Percentiles rank a stretch among this genome's conserved stretches.
These are phyloP conservation scores for Botrytis fragariae DNA, from an alignment of 2,329 filamentous ascomycete species.

Conservation along the genomic window DNA sequence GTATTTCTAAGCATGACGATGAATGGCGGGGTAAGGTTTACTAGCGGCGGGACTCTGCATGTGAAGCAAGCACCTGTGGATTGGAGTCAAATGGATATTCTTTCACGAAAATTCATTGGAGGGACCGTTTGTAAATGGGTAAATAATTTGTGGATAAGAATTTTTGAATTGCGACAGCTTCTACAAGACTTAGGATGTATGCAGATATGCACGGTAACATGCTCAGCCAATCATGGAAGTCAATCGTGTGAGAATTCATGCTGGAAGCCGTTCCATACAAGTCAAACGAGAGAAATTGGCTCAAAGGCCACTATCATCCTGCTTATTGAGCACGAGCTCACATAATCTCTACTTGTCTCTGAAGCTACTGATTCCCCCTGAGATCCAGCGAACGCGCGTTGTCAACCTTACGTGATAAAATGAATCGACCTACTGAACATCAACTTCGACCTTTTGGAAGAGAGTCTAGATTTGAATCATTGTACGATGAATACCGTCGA, in stretches of 20 bases:
- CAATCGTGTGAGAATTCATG: slow-evolving; percentile 7
- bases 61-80: not conserved
- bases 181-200: not conserved
- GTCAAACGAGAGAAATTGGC: not conserved
- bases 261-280: not conserved
- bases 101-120: slow-evolving; percentile 10
- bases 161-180: not conserved
- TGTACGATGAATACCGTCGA: slow-evolving; percentile 12
- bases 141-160: not conserved
- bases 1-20: slow-evolving; percentile 20
- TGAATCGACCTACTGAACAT: slow-evolving; percentile 17
- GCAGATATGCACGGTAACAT: not conserved
- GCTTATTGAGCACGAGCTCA: not conserved
- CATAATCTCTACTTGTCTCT: not conserved
- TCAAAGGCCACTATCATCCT: slow-evolving; percentile 4
- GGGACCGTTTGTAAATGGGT: not conserved
- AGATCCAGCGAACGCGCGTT: not conserved
- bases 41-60: slow-evolving; percentile 14
- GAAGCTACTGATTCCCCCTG: not conserved
- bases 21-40: slow-evolving; percentile 10
- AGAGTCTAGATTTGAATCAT: slow-evolving; percentile 4
- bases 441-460: slow-evolving; percentile 11
- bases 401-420: not conserved
- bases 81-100: not conserved
- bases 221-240: slow-evolving; percentile 1